These are phyloP conservation scores for Podosphaera xanthii DNA, from an alignment of 2,329 filamentous ascomycete genomes.

Conservation along the genomic window DNA sequence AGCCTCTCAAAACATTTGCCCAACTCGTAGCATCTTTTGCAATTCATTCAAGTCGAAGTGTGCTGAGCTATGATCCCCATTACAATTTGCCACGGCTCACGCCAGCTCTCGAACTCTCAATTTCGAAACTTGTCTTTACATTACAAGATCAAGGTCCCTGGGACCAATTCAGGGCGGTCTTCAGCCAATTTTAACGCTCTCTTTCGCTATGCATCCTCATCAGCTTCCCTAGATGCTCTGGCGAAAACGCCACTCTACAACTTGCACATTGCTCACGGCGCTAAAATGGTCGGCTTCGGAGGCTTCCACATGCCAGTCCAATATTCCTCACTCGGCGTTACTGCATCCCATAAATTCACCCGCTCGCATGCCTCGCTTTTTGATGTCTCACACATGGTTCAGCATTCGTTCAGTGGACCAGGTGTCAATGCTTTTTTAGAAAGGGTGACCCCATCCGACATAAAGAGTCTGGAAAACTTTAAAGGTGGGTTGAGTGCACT, in stretches of 20 bases:
- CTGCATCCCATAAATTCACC: constrained; percentile 76
- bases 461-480: constrained; percentile 39
- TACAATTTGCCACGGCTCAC: not conserved
- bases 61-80: not conserved
- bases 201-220: constrained; percentile 8
- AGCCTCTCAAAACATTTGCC: not conserved
- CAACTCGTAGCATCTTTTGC: not conserved
- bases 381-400: constrained; percentile 92
- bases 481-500: constrained; percentile 68
- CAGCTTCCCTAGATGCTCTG: constrained; percentile 16
- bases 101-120: not conserved
- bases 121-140: not conserved
- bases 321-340: constrained; percentile 55
- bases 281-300: constrained; percentile 92
- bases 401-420: constrained; percentile 65
- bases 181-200: not conserved
- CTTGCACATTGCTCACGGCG: constrained; percentile 54
- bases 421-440: constrained; percentile 65
- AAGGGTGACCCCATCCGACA: constrained; percentile 55
- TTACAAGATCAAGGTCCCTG: not conserved
- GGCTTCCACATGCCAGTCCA: constrained; percentile 85
- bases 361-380: constrained; percentile 74
- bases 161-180: not conserved
- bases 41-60: not conserved
- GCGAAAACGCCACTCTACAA: constrained; percentile 55